Percentiles rank a stretch among this genome's conserved stretches.
Evolutionary conservation across 192 early-diverging fungal species (phyloP).

Genomic region (Spizellomyces sp.): DNA sequence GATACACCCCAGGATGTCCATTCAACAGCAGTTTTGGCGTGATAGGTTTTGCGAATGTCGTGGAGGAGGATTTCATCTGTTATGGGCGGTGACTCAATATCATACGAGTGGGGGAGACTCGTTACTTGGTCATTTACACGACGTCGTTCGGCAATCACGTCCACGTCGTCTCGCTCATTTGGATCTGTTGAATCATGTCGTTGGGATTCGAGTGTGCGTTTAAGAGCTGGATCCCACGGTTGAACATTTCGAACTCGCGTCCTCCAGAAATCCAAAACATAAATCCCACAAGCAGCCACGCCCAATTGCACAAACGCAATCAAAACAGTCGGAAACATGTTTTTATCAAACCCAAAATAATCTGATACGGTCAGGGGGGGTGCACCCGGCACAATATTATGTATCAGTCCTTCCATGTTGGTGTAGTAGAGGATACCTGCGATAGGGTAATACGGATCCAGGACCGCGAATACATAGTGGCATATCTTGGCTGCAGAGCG

Average conservation of each 20-base stretch:
- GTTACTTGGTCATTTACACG: conserved; percentile 16
- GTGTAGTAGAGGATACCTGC: background rate
- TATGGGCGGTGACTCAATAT: background rate
- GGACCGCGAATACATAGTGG: conserved; percentile 1
- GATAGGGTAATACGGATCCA: conserved; percentile 11
- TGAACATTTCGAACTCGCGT: too few relatives aligned
- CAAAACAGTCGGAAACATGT: conserved; percentile 6
- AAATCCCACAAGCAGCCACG: background rate
- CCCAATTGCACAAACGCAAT: conserved; percentile 4
- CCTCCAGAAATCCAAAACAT: background rate
- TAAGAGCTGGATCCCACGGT: too few relatives aligned
- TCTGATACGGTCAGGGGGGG: background rate
- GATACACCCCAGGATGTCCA: conserved; percentile 8
- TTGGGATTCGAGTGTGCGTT: too few relatives aligned
- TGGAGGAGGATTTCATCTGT: conserved; percentile 28
- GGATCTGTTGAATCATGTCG: too few relatives aligned
- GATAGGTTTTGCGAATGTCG: conserved; percentile 29
- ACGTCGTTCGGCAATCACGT: conserved; percentile 6
- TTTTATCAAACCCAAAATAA: conserved; percentile 8
- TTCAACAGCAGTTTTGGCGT: conserved; percentile 10
- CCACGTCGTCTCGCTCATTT: too few relatives aligned
- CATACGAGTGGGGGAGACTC: background rate
- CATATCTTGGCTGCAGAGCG: background rate
- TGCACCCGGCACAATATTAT: background rate
- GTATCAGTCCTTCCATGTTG: background rate